Conservation (phyloP, 2,329 filamentous ascomycete genomes). For the Alternaria sp. region DNA sequence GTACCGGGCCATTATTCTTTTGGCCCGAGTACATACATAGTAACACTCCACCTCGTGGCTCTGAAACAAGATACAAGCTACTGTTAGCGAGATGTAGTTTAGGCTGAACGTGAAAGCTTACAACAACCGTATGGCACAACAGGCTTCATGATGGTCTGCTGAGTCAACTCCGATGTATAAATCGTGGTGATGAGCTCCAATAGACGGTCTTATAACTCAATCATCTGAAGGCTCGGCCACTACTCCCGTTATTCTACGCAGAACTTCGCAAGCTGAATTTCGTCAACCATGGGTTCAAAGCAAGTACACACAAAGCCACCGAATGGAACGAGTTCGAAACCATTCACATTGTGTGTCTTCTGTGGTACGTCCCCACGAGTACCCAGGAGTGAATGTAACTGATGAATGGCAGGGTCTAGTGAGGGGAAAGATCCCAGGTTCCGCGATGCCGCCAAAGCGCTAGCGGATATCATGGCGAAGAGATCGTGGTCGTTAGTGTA, state of each 20-base stretch:
- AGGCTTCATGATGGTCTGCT: background rate
- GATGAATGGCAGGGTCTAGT: background rate
- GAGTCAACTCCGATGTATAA: background rate
- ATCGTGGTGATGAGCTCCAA: background rate
- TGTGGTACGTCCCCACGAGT: background rate
- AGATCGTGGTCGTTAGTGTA: slow-evolving; percentile 1
- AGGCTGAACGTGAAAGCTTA: background rate
- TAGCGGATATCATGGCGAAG: background rate
- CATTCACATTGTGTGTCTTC: background rate
- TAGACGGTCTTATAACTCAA: background rate
- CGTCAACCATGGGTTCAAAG: background rate
- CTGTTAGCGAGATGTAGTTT: background rate
- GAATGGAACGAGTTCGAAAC: background rate
- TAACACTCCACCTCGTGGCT: background rate
- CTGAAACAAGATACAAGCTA: background rate
- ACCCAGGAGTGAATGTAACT: background rate
- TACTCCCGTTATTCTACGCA: background rate
- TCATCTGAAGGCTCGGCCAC: background rate
- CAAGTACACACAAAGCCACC: background rate
- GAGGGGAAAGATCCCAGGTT: background rate
- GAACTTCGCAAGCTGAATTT: background rate
- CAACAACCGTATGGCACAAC: background rate
- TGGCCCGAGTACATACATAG: background rate
- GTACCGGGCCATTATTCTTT: background rate
- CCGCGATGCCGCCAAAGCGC: background rate